Percentiles rank a stretch among this genome's conserved stretches.
Evolutionary conservation across 345 rosid species (phyloP).

Genomic region (Syzygium aqueum): DNA sequence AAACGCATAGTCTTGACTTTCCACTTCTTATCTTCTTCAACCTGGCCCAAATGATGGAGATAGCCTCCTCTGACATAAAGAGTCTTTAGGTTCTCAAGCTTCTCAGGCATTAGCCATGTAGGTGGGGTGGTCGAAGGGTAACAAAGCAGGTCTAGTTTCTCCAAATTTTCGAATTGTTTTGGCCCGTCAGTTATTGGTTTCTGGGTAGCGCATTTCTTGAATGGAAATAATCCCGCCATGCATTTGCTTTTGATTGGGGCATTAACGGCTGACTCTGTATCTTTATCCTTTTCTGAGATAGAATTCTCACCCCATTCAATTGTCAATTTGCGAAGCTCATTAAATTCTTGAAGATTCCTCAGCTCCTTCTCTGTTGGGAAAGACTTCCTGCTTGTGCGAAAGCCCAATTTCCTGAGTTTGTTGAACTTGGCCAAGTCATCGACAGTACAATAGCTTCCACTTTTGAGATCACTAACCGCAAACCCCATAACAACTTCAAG

Average conservation of each 20-base stretch:
- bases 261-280: not conserved
- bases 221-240: not conserved
- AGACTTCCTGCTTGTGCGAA: not conserved
- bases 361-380: slow-evolving; percentile 32
- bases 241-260: not conserved
- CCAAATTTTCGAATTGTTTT: not conserved
- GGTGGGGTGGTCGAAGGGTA: not conserved
- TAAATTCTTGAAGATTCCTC: not conserved
- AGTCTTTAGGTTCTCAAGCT: not conserved
- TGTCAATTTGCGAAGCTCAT: slow-evolving; percentile 4
- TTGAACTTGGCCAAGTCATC: not conserved
- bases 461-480: slow-evolving; percentile 4
- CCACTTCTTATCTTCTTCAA: not conserved
- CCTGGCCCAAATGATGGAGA: slow-evolving; percentile 8
- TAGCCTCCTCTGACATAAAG: slow-evolving; percentile 15
- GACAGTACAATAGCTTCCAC: not conserved
- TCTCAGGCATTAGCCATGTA: not conserved
- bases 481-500: slow-evolving; percentile 28
- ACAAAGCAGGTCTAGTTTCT: slow-evolving; percentile 11
- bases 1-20: slow-evolving; percentile 18
- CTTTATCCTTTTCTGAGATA: not conserved
- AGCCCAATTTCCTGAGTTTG: not conserved
- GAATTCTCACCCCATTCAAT: slow-evolving; percentile 7
- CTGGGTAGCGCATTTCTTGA: not conserved
- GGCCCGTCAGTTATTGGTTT: not conserved